These are phyloP conservation scores for Xylaria intraflava DNA, from an alignment of 495 filamentous ascomycete species.

Conservation along the genomic window DNA sequence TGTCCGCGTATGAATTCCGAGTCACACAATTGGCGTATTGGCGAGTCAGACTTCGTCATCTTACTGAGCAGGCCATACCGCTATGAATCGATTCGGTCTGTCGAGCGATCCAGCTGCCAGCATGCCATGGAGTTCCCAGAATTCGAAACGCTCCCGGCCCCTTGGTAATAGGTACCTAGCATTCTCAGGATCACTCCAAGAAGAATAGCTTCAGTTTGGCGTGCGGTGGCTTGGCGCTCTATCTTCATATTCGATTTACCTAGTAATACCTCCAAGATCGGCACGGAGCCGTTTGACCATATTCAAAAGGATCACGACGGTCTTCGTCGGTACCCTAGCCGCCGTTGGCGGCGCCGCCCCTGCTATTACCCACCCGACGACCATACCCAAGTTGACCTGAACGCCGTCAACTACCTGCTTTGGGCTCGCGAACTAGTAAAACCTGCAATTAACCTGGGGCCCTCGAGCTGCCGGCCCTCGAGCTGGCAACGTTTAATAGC, in stretches of 20 bases:
- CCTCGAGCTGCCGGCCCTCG: conserved; percentile 35
- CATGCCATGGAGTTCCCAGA: not conserved
- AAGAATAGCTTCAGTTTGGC: not conserved
- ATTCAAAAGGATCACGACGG: conserved; percentile 36
- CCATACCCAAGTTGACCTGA: conserved; percentile 30
- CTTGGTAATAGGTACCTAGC: not conserved
- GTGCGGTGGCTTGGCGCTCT: conserved; percentile 10
- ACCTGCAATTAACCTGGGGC: too few relatives aligned
- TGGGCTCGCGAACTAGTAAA: conserved; percentile 34
- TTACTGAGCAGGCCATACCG: too few relatives aligned
- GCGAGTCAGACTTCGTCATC: too few relatives aligned
- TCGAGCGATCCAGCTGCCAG: not conserved
- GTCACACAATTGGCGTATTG: not conserved
- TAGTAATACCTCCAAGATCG: conserved; percentile 36
- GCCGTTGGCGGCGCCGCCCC: conserved; percentile 36
- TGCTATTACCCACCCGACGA: conserved; percentile 14
- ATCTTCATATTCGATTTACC: conserved; percentile 39
- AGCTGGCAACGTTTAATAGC: conserved; percentile 35
- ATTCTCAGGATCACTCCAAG: not conserved
- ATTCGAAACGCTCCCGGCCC: conserved; percentile 13
- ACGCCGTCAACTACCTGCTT: conserved; percentile 36
- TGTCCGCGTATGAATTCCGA: not conserved
- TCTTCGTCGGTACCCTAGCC: conserved; percentile 35
- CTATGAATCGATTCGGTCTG: too few relatives aligned
- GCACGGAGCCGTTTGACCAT: conserved; percentile 18